These are phyloP conservation scores for Ensete glaucum DNA, from an alignment of 176 grass and related monocot species.

Conservation along the genomic window DNA sequence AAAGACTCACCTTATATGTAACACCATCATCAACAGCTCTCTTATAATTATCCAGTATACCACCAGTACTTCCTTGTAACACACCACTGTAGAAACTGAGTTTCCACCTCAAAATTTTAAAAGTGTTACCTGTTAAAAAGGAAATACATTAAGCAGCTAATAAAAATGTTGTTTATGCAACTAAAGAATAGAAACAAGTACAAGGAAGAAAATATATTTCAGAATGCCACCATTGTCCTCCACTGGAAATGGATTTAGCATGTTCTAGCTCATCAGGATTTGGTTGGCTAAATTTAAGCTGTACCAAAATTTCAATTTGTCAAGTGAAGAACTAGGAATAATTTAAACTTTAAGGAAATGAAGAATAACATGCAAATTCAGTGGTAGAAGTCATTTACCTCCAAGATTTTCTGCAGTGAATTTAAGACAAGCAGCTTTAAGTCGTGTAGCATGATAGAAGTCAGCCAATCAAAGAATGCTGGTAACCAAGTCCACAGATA, in stretches of 20 bases:
- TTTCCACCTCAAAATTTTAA: constrained; percentile 74
- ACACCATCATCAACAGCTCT: constrained; percentile 89
- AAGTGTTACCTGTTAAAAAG: constrained; percentile 41
- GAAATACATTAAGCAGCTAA: neutral
- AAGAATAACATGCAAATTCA: neutral
- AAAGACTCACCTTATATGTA: constrained; percentile 52
- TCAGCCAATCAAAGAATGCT: constrained; percentile 72
- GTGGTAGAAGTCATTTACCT: constrained; percentile 37
- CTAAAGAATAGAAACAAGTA: neutral
- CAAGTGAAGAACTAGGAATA: too few species aligned
- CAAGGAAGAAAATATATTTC: constrained; percentile 24
- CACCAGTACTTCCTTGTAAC: constrained; percentile 64
- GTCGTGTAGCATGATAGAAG: constrained; percentile 61
- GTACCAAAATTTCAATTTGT: neutral
- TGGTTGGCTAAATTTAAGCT: constrained; percentile 70
- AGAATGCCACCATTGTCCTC: constrained; percentile 68
- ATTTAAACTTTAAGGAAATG: too few species aligned
- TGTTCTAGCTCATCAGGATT: constrained; percentile 65
- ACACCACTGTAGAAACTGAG: constrained; percentile 57
- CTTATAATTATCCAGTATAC: constrained; percentile 81
- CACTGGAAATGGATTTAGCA: constrained; percentile 71
- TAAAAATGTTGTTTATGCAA: neutral
- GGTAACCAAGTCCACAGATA: constrained; percentile 70
- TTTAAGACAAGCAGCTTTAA: constrained; percentile 86
- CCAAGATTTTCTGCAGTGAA: constrained; percentile 89